These are phyloP conservation scores for Scenedesmus sp. DNA, from an alignment of 163 green algal genomes.

Conservation along the genomic window DNA sequence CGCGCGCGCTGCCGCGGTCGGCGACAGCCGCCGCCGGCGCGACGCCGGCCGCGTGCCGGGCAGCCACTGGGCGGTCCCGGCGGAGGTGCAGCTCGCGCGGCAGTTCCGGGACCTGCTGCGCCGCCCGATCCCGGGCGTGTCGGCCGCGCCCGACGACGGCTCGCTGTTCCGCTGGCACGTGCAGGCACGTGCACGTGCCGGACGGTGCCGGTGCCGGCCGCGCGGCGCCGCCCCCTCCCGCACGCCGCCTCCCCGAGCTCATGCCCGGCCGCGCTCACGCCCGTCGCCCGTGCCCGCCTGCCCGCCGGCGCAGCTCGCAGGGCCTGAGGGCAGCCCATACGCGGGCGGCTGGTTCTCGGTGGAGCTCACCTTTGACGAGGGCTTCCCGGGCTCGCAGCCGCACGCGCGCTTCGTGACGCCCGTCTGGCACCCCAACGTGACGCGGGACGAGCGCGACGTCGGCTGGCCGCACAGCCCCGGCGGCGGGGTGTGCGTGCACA, in stretches of 20 bases:
- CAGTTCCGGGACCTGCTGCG: conserved; percentile 27
- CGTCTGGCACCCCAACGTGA: conserved; percentile 32
- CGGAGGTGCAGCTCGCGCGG: not conserved
- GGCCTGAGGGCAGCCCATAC: conserved; percentile 20
- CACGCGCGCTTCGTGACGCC: not conserved
- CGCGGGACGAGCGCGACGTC: not conserved
- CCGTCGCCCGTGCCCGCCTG: not conserved
- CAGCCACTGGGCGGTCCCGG: not conserved
- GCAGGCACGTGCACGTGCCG: not conserved
- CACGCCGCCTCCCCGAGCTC: not conserved
- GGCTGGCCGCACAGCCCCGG: not conserved
- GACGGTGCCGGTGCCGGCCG: not conserved
- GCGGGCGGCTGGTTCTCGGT: conserved; percentile 27
- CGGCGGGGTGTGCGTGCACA: not conserved
- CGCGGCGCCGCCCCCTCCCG: not conserved
- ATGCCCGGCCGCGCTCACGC: not conserved
- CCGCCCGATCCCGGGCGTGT: conserved; percentile 10
- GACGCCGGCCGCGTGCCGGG: not conserved
- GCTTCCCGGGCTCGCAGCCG: conserved; percentile 8
- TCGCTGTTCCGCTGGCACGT: conserved; percentile 20
- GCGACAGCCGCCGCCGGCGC: not conserved
- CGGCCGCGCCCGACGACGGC: conserved; percentile 12
- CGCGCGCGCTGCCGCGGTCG: not conserved
- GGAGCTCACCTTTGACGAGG: conserved; percentile 8
- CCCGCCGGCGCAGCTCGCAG: conserved; percentile 7